These are phyloP conservation scores for Sutorius australiensis DNA, from an alignment of 768 basidiomycete species.

Conservation along the genomic window DNA sequence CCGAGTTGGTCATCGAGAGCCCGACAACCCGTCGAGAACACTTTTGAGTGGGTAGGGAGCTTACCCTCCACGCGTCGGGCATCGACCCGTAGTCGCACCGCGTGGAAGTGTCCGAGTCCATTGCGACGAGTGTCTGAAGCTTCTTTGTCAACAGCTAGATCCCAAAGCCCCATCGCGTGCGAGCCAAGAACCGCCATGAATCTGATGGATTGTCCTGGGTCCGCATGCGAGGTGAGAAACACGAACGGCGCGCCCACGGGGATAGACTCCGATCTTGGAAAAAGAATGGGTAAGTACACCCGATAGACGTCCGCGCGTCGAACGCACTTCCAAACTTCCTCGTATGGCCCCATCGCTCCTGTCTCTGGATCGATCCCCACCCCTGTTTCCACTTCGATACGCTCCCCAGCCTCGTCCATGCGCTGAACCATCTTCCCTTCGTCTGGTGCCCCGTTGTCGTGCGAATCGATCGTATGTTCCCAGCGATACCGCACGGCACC, in stretches of 20 bases:
- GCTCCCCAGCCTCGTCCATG: slow-evolving; percentile 4
- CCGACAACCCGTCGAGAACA: slow-evolving; percentile 10
- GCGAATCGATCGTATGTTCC: slow-evolving; percentile 17
- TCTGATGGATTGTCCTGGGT: slow-evolving; percentile 7
- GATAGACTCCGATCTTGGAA: slow-evolving; percentile 7
- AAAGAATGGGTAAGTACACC: neutral
- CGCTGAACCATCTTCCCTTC: slow-evolving; percentile 10
- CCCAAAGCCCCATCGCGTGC: slow-evolving; percentile 17
- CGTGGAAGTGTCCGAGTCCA: neutral
- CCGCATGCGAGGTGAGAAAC: slow-evolving; percentile 15
- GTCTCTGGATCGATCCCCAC: slow-evolving; percentile 11
- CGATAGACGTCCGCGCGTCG: neutral
- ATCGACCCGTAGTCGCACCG: slow-evolving; percentile 2
- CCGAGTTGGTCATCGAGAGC: slow-evolving; percentile 9
- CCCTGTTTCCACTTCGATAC: slow-evolving; percentile 14
- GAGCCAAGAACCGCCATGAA: slow-evolving; percentile 20
- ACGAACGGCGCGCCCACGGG: slow-evolving; percentile 7
- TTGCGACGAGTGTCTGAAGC: neutral
- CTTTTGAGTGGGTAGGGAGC: neutral
- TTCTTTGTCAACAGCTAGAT: neutral
- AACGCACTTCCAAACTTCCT: slow-evolving; percentile 22
- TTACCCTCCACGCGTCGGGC: neutral
- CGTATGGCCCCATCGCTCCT: slow-evolving; percentile 12
- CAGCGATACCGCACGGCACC: slow-evolving; percentile 13
- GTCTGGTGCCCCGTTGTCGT: slow-evolving; percentile 8